Conservation (phyloP, 768 basidiomycete genomes). For the Pleurotus ostreatus region DNA sequence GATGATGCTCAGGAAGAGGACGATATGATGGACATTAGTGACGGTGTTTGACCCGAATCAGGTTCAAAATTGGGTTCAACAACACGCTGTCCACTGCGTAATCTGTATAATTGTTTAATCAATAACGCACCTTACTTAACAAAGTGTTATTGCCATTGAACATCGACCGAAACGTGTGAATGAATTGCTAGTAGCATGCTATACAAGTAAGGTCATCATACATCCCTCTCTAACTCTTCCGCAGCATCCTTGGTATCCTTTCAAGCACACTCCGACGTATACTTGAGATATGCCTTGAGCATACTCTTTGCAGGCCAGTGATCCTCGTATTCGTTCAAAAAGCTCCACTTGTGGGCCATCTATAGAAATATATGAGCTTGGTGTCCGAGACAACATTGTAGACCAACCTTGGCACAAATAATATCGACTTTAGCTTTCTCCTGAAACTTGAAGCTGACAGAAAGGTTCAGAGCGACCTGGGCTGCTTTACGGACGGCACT, state of each 20-base stretch:
- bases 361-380: background rate
- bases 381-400: no score
- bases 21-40: no score
- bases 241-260: background rate
- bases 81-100: no score
- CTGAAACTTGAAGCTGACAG: background rate
- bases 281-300: constrained; percentile 2
- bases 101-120: no score
- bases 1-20: no score
- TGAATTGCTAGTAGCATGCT: no score
- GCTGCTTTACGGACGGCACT: background rate
- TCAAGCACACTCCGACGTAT: background rate
- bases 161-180: no score
- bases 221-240: background rate
- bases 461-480: background rate
- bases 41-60: no score
- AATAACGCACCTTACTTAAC: no score
- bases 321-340: constrained; percentile 1
- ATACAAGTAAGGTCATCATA: no score
- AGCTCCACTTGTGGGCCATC: background rate
- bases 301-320: constrained; percentile 5
- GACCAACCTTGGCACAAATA: background rate
- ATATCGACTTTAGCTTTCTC: background rate
- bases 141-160: no score
- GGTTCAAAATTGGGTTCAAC: no score